A percentile compares a stretch with the other conserved stretches of the same genome.
These are phyloP conservation scores for Mucor plumbeus DNA, from an alignment of 371 early-diverging fungal genomes.

Conservation along the genomic window DNA sequence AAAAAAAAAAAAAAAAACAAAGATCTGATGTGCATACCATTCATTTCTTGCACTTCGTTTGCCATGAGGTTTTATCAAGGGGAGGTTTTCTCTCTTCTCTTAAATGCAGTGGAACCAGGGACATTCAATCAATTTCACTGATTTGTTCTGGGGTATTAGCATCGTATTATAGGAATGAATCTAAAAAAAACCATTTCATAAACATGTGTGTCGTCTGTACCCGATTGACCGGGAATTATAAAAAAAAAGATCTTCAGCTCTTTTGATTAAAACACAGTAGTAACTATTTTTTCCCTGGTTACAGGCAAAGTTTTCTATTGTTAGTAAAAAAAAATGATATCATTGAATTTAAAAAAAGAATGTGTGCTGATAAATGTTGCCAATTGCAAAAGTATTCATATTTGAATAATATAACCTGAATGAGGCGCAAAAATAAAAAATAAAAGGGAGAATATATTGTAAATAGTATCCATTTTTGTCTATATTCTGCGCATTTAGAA, in stretches of 20 bases:
- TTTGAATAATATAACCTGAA: neutral
- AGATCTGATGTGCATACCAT: slow-evolving; percentile 7
- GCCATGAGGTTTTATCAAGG: neutral
- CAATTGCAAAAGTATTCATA: neutral
- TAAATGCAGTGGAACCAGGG: neutral
- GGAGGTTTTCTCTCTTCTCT: neutral
- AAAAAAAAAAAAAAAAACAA: neutral
- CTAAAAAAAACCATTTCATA: neutral
- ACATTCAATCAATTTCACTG: neutral
- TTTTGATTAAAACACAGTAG: neutral
- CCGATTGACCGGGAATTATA: neutral
- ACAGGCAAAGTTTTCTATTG: neutral
- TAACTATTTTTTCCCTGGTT: neutral
- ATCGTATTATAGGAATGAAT: neutral
- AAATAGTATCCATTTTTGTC: neutral
- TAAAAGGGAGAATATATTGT: neutral
- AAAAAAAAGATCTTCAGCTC: neutral
- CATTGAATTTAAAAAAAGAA: neutral
- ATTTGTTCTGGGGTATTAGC: neutral
- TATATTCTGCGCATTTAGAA: neutral
- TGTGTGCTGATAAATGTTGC: neutral
- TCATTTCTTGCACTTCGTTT: neutral
- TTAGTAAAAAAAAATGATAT: slow-evolving; percentile 1
- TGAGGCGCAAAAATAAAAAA: neutral
- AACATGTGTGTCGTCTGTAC: neutral